Base-by-base conservation (phyloP, 768 basidiomycete species). In the Thelephora ganbajun region DNA sequence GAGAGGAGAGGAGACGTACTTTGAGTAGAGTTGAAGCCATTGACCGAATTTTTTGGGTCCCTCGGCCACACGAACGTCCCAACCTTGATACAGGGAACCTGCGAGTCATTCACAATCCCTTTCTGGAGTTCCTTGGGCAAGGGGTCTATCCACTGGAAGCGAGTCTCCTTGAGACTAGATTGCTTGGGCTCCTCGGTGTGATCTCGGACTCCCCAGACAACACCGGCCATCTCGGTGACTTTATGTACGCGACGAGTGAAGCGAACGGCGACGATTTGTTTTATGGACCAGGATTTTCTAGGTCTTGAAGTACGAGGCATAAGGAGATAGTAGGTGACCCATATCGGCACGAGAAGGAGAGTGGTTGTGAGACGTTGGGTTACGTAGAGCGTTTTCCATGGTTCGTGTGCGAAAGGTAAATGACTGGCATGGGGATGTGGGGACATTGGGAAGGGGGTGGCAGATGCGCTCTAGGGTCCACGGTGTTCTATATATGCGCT, bases 221-320 rank as follows among this genome's bases (percentile, higher is more conserved):
- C 73, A 20, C 74, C 74, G 33, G 74, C 74, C 13, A 73, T 68
- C 53, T 77, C 73, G 11, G 73, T 73, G 45, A 77, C 69, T 52
- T 66, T 69, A 65, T 64, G 73, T 11, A 77, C 69, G 33, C 74
- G 66, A 33, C 71, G 66, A 0, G 68, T 74, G 53, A 75, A 77
- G 51, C 71, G 69, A 54, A 74, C 71, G 48, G 69, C 62, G 52
- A 77, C 57, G 36, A 73, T 66, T 57, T 75, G 73, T 22, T 63
- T 62, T 35, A 77, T 51, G 7, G 66, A 68, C 73, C 74, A 76
- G 0, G 72, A 73, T 18, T 63, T 53, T 3, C 74, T 65, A n/a
- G 74, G 74, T 18, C 73, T 66, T 36, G 56, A 60, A 16, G 60
- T 59, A n/a, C 65, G 61, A 1, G 73, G 73, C 13, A 72, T 46